Conservation (phyloP, 768 basidiomycete genomes). For the Mycena chlorophos region DNA sequence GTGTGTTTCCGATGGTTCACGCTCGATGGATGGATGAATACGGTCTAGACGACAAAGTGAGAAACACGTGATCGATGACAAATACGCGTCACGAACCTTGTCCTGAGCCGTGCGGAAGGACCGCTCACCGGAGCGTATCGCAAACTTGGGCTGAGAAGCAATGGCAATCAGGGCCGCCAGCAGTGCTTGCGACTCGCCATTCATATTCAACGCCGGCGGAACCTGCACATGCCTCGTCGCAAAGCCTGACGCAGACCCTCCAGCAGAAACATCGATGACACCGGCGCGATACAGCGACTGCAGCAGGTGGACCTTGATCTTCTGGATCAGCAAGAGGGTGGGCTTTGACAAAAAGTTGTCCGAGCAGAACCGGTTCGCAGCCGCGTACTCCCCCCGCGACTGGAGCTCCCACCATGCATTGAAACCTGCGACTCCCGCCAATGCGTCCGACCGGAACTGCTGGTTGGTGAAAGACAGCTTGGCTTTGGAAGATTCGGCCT, state of each 20-base stretch:
- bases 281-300: slow-evolving; percentile 78
- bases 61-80: background rate
- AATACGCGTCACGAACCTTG: slow-evolving; percentile 54
- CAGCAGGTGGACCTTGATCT: slow-evolving; percentile 76
- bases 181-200: slow-evolving; percentile 73
- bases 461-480: slow-evolving; percentile 79
- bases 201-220: slow-evolving; percentile 68
- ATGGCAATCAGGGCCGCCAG: slow-evolving; percentile 82
- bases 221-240: slow-evolving; percentile 42
- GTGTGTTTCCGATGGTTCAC: slow-evolving; percentile 73
- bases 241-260: slow-evolving; percentile 44
- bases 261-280: slow-evolving; percentile 78
- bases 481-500: slow-evolving; percentile 64
- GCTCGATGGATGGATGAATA: slow-evolving; percentile 82
- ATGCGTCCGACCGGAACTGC: slow-evolving; percentile 81
- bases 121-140: slow-evolving; percentile 68
- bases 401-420: slow-evolving; percentile 80
- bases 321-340: slow-evolving; percentile 78
- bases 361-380: slow-evolving; percentile 73
- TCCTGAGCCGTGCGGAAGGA: slow-evolving; percentile 75
- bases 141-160: slow-evolving; percentile 89
- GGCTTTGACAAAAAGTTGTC: slow-evolving; percentile 90
- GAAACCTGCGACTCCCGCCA: slow-evolving; percentile 79
- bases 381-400: slow-evolving; percentile 57
- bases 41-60: slow-evolving; percentile 45